Evolutionary conservation across 495 filamentous ascomycete species (phyloP).

Genomic region (Tuber melanosporum): DNA sequence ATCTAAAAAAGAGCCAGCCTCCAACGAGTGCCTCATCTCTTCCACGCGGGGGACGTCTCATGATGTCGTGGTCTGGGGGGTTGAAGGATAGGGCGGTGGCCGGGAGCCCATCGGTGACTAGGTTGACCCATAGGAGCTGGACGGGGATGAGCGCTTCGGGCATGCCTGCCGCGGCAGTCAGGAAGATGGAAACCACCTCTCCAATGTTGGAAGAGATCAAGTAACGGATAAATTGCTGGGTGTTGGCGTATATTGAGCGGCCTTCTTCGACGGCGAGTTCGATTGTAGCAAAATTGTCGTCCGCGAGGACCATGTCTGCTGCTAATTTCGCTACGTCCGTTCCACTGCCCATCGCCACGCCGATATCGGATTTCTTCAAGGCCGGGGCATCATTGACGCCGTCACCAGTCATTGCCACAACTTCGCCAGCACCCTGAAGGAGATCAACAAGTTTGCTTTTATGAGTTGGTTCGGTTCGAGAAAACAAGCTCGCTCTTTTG

Average conservation of each 20-base stretch:
- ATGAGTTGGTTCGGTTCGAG: slow-evolving; percentile 90
- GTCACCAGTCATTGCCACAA: slow-evolving; percentile 99
- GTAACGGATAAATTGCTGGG: slow-evolving; percentile 98
- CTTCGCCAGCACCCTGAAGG: slow-evolving; percentile 84
- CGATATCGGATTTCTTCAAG: slow-evolving; percentile 97
- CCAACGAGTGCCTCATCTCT: slow-evolving; percentile 86
- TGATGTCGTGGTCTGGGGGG: slow-evolving; percentile 92
- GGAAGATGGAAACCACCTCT: slow-evolving; percentile 98
- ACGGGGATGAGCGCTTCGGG: slow-evolving; percentile 96
- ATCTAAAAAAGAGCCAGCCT: slow-evolving; percentile 96
- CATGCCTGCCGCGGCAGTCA: slow-evolving; percentile 95
- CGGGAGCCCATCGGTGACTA: slow-evolving; percentile 95
- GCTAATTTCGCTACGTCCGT: slow-evolving; percentile 97
- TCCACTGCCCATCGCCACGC: slow-evolving; percentile 97
- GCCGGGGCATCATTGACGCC: slow-evolving; percentile 98
- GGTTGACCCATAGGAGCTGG: slow-evolving; percentile 97
- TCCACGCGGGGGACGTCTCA: slow-evolving; percentile 82
- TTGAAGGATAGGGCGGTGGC: slow-evolving; percentile 98
- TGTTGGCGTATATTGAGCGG: slow-evolving; percentile 98
- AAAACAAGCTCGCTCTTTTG: slow-evolving; percentile 83
- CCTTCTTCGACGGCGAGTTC: slow-evolving; percentile 94
- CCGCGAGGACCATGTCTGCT: slow-evolving; percentile 96
- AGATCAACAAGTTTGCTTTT: slow-evolving; percentile 96
- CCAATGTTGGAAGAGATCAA: slow-evolving; percentile 98
- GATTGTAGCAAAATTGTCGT: slow-evolving; percentile 99